A percentile compares a stretch with the other conserved stretches of the same genome.
These are phyloP conservation scores for Pseudonitzschia delicatissima DNA, from an alignment of 108 stramenopile species.

Conservation along the genomic window DNA sequence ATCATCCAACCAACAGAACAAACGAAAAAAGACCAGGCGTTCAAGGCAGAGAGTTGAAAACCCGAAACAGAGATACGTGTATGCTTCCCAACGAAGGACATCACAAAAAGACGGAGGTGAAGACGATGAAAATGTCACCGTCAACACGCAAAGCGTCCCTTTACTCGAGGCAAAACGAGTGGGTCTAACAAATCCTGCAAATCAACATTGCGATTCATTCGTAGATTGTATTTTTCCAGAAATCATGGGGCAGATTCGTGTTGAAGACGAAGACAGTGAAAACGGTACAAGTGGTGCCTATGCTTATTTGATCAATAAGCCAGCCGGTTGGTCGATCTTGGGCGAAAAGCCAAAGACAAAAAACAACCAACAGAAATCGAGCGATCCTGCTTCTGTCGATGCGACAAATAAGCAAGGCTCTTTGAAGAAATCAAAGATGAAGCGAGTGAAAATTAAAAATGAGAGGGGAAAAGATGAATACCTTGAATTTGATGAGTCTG, in stretches of 20 bases:
- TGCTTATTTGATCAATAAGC: slow-evolving; percentile 81
- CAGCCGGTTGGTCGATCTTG: slow-evolving; percentile 75
- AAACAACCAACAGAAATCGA: not conserved
- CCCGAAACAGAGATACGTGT: slow-evolving; percentile 68
- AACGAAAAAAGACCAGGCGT: slow-evolving; percentile 32
- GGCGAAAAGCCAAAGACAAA: slow-evolving; percentile 28
- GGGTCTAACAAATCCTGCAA: slow-evolving; percentile 46
- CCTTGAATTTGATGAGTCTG: slow-evolving; percentile 68
- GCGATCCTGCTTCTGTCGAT: slow-evolving; percentile 6
- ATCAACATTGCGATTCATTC: slow-evolving; percentile 53
- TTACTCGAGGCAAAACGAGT: slow-evolving; percentile 34
- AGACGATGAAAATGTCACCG: slow-evolving; percentile 13
- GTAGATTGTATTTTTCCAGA: slow-evolving; percentile 44
- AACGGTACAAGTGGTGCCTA: slow-evolving; percentile 37
- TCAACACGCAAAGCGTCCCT: slow-evolving; percentile 14
- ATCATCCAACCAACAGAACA: slow-evolving; percentile 14
- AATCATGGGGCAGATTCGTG: slow-evolving; percentile 52
- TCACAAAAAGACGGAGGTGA: slow-evolving; percentile 10
- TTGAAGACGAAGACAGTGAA: slow-evolving; percentile 34
- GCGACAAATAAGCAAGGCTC: not conserved
- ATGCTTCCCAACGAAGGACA: slow-evolving; percentile 49
- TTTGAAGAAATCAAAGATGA: slow-evolving; percentile 19
- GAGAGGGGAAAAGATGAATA: slow-evolving; percentile 55
- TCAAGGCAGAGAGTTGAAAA: slow-evolving; percentile 58
- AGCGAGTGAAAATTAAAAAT: slow-evolving; percentile 42